Base-by-base conservation (phyloP, 495 filamentous ascomycete genomes). In the Lineolata rhizophorae region DNA sequence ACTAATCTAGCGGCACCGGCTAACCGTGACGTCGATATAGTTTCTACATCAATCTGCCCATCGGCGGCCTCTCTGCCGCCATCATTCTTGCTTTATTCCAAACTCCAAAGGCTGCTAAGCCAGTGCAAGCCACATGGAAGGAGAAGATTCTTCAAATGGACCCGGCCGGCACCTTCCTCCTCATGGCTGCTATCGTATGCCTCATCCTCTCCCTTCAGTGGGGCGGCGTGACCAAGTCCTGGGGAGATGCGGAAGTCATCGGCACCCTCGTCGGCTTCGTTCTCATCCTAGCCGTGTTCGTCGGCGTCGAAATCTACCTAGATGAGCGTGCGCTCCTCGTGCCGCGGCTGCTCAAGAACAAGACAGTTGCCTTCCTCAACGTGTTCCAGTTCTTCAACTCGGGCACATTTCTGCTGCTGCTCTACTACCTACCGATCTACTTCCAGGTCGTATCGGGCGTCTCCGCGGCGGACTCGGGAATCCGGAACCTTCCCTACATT, bases 41-140 rank as follows among this genome's bases (percentile, higher is more conserved):
- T 37, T 67, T 66, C 46, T 65, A 64, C 35, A 56, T 67, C 41
- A 65, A 65, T 34, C 51, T 66, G 2, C 63, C 63, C 0, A 47
- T 65, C 20, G 62, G 63, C 20, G 60, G 52, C 20, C 27, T 51
- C 6, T 36, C 51, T 4, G 52, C 44, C 3, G 36, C 35, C 15
- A 37, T 54, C 6, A 49, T 65, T n/a, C 10, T 32, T 8, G 34
- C 59, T 19, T 24, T 66, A 16, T 51, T 55, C 40, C 34, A 38
- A 13, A 22, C 50, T 3, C 54, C 58, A 4, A 37, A 45, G 5
- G 31, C 45, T 4, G 35, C 42, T 1, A 46, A 45, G 14, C 47
- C 49, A 2, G 36, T 41, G 1, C 28, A 49, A 10, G 49, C 47
- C 5, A 35, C 46, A 4, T 35, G 42, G 20, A 41, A 39, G 25